Evolutionary conservation across 176 grass and related monocot genomes (phyloP), one percentile per base, ranked within the genome.

Genomic region (Cenchrus purpureus): DNA sequence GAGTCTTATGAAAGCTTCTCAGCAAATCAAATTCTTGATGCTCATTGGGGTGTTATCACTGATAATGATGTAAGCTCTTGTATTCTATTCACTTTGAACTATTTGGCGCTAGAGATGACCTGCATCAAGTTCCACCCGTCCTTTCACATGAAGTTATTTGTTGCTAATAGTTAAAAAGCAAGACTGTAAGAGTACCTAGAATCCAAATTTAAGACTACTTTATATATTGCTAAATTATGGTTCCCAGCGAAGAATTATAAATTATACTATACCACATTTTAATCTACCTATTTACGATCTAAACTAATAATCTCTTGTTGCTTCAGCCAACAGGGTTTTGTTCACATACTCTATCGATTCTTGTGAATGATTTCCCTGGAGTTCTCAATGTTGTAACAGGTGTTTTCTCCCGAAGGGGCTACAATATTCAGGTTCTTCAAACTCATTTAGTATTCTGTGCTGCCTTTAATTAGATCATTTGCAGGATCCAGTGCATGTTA

Each of bases 341-440:
- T 90, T 95, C 93, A 77, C 93, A 95, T 80, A 95, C 93, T 65
- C 85, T 92, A 68, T 95, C 85, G 2, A 95, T 95, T 76, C 90
- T 95, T 73, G 93, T 95, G 72, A 95, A 92, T 90, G 93, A 95
- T 90, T 71, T 79, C 82, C 87, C 93, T 88, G 93, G 93, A 54
- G 93, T 95, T 66, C 89, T 95, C 55, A 92, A 95, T 53, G 50
- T 92, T 29, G 79, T 92, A 67, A 95, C 84, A 28, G 89, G 93
- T 56, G 87, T 95, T 52, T 95, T 95, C 65, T 79, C 93, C 58
- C 85, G 93, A 48, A 88, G 93, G 70, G 93, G 93, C 66, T 95
- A 92, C 61, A 92, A 95, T 87, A 95, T 95, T 86, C 93, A 95
- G 93, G 93, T 95, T 71, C 3, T 10, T 63, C 75, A 72, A 40